A percentile compares a stretch with the other conserved stretches of the same genome.
phyloP scores from a whole-genome alignment of 306 rosid species.

The Prinsepia uniflora region DNA sequence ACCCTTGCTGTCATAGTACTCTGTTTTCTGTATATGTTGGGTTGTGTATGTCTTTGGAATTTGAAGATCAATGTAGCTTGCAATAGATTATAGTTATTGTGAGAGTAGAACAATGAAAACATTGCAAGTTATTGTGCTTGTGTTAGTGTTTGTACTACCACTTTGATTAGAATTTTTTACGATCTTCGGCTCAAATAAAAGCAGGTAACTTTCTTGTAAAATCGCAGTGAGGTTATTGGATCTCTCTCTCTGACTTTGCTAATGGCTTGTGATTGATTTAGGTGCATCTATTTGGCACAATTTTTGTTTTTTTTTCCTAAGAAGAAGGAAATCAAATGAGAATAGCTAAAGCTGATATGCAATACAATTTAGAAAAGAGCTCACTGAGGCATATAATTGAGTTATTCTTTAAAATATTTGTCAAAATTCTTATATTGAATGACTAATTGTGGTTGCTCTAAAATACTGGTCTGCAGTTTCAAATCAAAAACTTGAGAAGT shows the following conservation, averaged over 20 bases:
- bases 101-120: not conserved
- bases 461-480: not conserved
- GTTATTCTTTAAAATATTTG: not conserved
- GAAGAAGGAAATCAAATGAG: not conserved
- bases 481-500: not conserved
- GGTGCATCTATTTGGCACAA: not conserved
- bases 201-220: not conserved
- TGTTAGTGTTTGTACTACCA: not conserved
- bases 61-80: no score
- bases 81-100: no score
- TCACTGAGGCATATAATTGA: not conserved
- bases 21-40: no score
- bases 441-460: not conserved
- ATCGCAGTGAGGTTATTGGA: not conserved
- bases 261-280: not conserved
- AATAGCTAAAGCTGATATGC: not conserved
- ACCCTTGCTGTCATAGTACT: not conserved
- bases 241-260: not conserved
- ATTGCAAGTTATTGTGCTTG: not conserved
- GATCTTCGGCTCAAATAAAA: not conserved
- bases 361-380: not conserved
- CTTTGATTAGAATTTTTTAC: not conserved
- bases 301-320: not conserved
- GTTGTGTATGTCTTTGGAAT: no score
- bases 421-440: not conserved